Base-by-base conservation (phyloP, 495 filamentous ascomycete species). In the Delitschia confertaspora region DNA sequence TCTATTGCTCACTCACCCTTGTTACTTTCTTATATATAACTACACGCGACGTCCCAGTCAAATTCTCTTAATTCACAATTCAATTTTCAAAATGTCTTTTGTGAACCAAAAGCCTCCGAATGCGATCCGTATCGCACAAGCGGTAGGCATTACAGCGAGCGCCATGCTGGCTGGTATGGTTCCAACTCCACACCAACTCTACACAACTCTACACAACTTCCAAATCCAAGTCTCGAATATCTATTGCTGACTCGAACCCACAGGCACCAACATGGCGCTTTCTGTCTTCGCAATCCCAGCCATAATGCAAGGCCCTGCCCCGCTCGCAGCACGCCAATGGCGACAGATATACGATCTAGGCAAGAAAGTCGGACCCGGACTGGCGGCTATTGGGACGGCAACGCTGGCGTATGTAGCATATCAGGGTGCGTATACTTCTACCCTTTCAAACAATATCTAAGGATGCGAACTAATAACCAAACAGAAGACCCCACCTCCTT, bases 291-390 rank as follows among this genome's bases (percentile, higher is more conserved):
- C 66, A 19, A 50, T 74, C 7, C 76, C 76, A 3, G 61, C 65
- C 33, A 51, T 79, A 9, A 65, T 79, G 16, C 55, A 70, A 34
- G 68, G 72, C 0, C 76, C 76, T 0, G 56, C 65, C 4, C 65
- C 70, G 0, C 51, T 77, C 8, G 62, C 77, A 35, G 68, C 71
- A 13, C 51, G 45, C 11, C 73, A 78, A 57, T 79, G 72, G 73
- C 31, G 53, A 32, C 44, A 36, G 16, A 44, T 60, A 19, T 70
- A 56, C 56, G 18, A 54, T 23, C 42, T 30, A 2, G 73, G 68
- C 27, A 60, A 55, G 16, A 26, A 27, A 8, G 33, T 59, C 18
- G 60, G 69, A 14, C 64, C 67, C 0, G 26, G 55, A 0, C 39
- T 69, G 4, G 53, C 62, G 0, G 33, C 59, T 11, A 16, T 63